Percentiles rank a stretch among this genome's conserved stretches.
Evolutionary conservation across 768 basidiomycete species (phyloP).

Genomic region (Pisolithus orientalis): DNA sequence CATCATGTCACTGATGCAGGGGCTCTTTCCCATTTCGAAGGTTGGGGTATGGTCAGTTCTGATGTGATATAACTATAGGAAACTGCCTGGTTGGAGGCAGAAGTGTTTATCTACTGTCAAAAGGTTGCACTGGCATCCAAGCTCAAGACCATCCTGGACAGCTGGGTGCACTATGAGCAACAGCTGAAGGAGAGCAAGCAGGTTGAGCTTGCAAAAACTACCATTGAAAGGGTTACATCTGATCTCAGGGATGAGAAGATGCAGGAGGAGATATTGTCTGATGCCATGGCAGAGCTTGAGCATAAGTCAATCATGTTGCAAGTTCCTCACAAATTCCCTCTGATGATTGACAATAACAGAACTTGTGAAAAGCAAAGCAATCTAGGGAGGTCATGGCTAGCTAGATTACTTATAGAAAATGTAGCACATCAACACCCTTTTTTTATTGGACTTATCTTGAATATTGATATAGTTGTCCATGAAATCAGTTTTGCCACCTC

Average conservation of each 20-base stretch:
- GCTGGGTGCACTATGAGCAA: constrained; percentile 97
- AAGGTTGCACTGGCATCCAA: constrained; percentile 81
- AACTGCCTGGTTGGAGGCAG: constrained; percentile 84
- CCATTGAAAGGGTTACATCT: constrained; percentile 85
- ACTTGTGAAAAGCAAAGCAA: constrained; percentile 87
- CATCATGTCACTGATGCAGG: constrained; percentile 85
- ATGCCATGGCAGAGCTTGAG: constrained; percentile 86
- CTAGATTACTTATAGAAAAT: constrained; percentile 21
- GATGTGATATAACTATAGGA: constrained; percentile 50
- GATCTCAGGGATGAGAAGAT: constrained; percentile 81
- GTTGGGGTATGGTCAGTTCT: constrained; percentile 30
- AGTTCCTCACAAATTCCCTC: not conserved
- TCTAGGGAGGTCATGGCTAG: constrained; percentile 42
- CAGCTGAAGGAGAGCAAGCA: constrained; percentile 96
- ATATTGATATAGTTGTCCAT: constrained; percentile 15
- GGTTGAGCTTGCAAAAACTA: constrained; percentile 78
- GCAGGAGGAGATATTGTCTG: constrained; percentile 74
- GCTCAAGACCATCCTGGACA: constrained; percentile 91
- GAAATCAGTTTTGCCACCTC: too few species aligned
- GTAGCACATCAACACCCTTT: not conserved
- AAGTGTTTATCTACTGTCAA: constrained; percentile 87
- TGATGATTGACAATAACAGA: constrained; percentile 38
- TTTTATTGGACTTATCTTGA: constrained; percentile 7
- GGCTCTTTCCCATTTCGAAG: constrained; percentile 90
- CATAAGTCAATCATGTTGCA: constrained; percentile 46